Base-by-base conservation (phyloP, 306 rosid species). In the Mucuna pruriens region DNA sequence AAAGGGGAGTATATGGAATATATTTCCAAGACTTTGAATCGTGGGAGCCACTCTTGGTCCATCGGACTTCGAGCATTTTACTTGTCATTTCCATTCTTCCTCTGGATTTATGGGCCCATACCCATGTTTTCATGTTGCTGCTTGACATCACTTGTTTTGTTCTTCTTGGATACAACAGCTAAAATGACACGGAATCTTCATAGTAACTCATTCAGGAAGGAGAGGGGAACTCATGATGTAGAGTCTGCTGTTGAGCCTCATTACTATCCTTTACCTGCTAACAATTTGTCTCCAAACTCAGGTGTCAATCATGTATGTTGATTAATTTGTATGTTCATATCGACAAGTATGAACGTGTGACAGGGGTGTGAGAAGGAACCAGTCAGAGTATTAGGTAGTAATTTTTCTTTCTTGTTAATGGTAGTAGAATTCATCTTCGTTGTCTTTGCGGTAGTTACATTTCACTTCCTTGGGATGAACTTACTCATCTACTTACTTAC, bases 41-140 rank as follows among this genome's bases (percentile, higher is more conserved):
- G 92, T 11, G 98, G 92, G 57, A 90, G 97, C 71, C 11, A 76
- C 70, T 85, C 91, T 72, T 92, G 98, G 97, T 92, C 97, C 13
- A 86, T 94, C 0, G 97, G 98, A 52, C 71, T 92, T 75, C 71
- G 97, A 82, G 93, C 98, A 20, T 92, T 92, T 81, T 92, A 91
- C 83, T 44, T 94, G 40, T 94, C 98, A 33, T 91, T 94, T 76
- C 88, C 97, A 52, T 90, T 91, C 90, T 87, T 94, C 89, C 92
- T 94, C 4, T 94, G 95, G 98, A 91, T 92, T 44, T 92, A 90
- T 77, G 97, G 97, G 0, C 94, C 98, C 22, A 91, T 94, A 10
- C 91, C 95, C 29, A 94, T 94, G 97, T 84, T 94, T 80, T 84
- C 60, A 42, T 90, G 95, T 58, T 90, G 92, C 80, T 82, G 92